Evolutionary conservation across 129 eudicot species (phyloP), one percentile per base, ranked within the genome.

Genomic region (Arctium lappa): DNA sequence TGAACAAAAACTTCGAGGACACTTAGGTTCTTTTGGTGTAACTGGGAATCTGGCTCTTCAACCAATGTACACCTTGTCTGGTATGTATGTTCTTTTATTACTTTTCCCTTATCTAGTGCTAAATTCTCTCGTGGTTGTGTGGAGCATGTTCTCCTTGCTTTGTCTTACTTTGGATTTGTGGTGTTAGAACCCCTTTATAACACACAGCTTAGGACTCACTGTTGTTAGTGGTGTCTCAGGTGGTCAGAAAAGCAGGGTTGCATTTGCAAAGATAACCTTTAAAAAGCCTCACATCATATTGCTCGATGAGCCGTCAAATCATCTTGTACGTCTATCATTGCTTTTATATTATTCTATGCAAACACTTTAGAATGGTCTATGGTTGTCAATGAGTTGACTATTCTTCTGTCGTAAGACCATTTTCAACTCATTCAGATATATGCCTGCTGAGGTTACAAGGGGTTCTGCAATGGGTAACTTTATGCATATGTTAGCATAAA

Each of bases 221-320:
- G 82, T 34, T 81, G 40, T 81, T 74, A 16, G 76, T 90, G 80
- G 42, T 74, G 42, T 78, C 16, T 31, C 95, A 95, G 99, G 99
- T 93, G 98, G 99, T 89, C 99, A 95, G 89, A 95, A 95, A 87
- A 95, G 98, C 85, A 93, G 99, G 80, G 98, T 95, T 72, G 99
- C 99, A 83, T 95, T 95, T 90, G 93, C 99, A 31, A 95, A 93
- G 91, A 95, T 95, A 84, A 95, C 99, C 69, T 95, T 93, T 92
- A 95, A 91, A 76, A 95, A 93, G 81, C 99, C 99, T 71, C 99
- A 95, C 80, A 90, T 95, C 77, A 89, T 95, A 76, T 86, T 95
- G 84, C 98, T 95, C 37, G 99, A 95, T 86, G 99, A 95, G 86
- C 99, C 99, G 16, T 93, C 98, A 22, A 95, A 95, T 84, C 99